A percentile compares a stretch with the other conserved stretches of the same genome.
Evolutionary conservation across 495 filamentous ascomycete genomes (phyloP).

Genomic region (Oidiodendron maius): DNA sequence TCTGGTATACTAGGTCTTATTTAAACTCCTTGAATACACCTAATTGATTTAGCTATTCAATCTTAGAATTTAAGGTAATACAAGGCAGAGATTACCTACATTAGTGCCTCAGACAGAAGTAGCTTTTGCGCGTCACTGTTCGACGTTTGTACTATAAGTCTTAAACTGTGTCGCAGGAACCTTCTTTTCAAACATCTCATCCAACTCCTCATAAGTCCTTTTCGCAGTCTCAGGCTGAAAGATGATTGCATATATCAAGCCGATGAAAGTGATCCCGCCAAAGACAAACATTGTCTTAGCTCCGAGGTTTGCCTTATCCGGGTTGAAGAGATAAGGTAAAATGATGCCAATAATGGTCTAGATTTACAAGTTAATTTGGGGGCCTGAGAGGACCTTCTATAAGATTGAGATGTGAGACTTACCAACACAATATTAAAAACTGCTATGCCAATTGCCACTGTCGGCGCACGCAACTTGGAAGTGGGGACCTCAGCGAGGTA

Average conservation of each 20-base stretch:
- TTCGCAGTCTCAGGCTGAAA: slow-evolving; percentile 65
- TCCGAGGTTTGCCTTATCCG: slow-evolving; percentile 24
- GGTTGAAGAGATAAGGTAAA: slow-evolving; percentile 26
- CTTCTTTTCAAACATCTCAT: slow-evolving; percentile 59
- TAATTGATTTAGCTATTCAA: too few species aligned
- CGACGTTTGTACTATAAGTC: slow-evolving; percentile 1
- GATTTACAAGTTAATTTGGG: too few species aligned
- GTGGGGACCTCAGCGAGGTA: slow-evolving; percentile 24
- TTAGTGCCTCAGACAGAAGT: too few species aligned
- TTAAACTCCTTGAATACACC: too few species aligned
- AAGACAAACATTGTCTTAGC: slow-evolving; percentile 26
- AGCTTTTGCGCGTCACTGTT: neutral
- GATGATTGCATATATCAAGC: slow-evolving; percentile 58
- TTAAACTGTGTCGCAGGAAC: slow-evolving; percentile 61
- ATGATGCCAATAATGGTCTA: slow-evolving; percentile 28
- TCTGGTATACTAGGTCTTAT: too few species aligned
- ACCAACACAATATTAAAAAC: slow-evolving; percentile 24
- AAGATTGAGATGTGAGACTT: too few species aligned
- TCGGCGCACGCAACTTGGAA: slow-evolving; percentile 26
- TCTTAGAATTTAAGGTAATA: too few species aligned
- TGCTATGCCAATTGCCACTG: slow-evolving; percentile 26
- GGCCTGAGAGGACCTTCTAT: too few species aligned
- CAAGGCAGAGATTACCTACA: too few species aligned
- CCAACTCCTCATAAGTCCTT: slow-evolving; percentile 66
- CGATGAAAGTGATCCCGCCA: slow-evolving; percentile 10